Conservation (phyloP, 306 rosid species). For the Pachyrhizus erosus region DNA sequence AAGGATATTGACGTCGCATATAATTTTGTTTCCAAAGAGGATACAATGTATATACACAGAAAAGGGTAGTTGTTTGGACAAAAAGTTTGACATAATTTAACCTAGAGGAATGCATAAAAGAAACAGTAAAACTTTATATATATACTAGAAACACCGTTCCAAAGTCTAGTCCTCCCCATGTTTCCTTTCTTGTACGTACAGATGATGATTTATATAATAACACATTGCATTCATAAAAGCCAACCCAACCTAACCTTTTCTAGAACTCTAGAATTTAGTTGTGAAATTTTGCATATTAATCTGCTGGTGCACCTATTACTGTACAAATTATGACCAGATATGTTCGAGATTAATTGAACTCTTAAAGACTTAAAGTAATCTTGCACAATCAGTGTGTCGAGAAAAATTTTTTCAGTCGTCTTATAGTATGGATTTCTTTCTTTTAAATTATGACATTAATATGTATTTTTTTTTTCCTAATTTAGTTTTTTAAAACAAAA, state of each 20-base stretch:
- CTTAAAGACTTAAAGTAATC: too few relatives aligned
- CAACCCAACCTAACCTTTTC: background rate
- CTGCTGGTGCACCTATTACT: too few relatives aligned
- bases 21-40: constrained; percentile 46
- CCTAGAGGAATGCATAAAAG: background rate
- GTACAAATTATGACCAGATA: too few relatives aligned
- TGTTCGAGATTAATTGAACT: too few relatives aligned
- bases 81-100: background rate
- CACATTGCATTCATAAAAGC: constrained; percentile 20
- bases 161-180: background rate
- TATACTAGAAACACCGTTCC: background rate
- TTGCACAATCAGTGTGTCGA: too few relatives aligned
- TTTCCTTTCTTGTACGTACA: background rate
- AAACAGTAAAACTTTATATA: background rate
- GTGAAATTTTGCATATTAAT: background rate
- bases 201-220: too few relatives aligned
- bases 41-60: constrained; percentile 34
- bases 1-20: background rate
- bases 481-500: too few relatives aligned
- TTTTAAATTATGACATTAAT: too few relatives aligned
- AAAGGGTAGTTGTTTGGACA: constrained; percentile 52
- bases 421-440: too few relatives aligned
- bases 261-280: background rate
- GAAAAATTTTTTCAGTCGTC: too few relatives aligned
- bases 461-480: too few relatives aligned